Evolutionary conservation across 371 early-diverging fungal genomes (phyloP).

Genomic region (Batkoa obscura): DNA sequence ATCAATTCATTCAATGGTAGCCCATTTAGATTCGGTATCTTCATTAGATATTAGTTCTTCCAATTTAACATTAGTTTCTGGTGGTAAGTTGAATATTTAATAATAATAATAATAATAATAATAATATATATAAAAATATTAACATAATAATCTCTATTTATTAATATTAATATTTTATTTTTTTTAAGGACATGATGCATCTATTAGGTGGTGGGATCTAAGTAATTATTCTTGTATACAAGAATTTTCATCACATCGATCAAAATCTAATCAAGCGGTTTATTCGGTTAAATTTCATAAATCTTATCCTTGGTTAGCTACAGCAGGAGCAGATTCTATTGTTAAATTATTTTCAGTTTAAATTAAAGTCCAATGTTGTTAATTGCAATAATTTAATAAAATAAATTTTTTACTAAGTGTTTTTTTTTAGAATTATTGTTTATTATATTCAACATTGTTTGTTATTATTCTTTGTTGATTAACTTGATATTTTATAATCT

Average conservation of each 20-base stretch:
- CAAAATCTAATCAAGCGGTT: slow-evolving; percentile 62
- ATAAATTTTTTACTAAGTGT: too few relatives aligned
- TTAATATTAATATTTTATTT: not conserved
- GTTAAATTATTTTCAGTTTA: slow-evolving; percentile 24
- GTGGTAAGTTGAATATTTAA: slow-evolving; percentile 21
- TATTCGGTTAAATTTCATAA: slow-evolving; percentile 43
- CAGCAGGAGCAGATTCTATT: slow-evolving; percentile 58
- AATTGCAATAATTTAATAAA: not conserved
- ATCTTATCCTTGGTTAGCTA: slow-evolving; percentile 38
- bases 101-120: not conserved
- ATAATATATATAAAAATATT: too few relatives aligned
- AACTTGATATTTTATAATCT: too few relatives aligned
- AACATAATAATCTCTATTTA: not conserved
- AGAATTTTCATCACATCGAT: slow-evolving; percentile 54
- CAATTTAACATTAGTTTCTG: slow-evolving; percentile 47
- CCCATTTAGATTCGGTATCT: slow-evolving; percentile 47
- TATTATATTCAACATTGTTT: too few relatives aligned
- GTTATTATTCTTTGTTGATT: too few relatives aligned
- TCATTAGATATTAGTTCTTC: slow-evolving; percentile 44
- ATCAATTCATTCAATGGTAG: slow-evolving; percentile 37
- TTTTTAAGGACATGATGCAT: slow-evolving; percentile 50
- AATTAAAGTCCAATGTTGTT: not conserved
- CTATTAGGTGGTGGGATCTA: slow-evolving; percentile 65
- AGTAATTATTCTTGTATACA: slow-evolving; percentile 40
- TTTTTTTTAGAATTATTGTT: too few relatives aligned